Conservation (phyloP, 805 yeast species). For the Saturnispora dispora region DNA sequence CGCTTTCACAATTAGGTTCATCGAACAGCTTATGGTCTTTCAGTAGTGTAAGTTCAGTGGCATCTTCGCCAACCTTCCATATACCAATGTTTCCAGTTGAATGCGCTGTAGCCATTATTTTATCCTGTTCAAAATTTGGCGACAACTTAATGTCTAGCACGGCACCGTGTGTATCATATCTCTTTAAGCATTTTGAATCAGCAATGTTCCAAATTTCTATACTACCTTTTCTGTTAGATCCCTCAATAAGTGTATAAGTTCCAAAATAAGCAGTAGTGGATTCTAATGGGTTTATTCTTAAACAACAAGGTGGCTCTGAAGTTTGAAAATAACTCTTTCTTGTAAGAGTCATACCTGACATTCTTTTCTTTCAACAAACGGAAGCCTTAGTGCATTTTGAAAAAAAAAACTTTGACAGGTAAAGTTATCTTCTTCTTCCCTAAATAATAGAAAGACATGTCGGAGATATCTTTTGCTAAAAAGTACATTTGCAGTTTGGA, state of each 20-base stretch:
- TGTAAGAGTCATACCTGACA: slow-evolving; percentile 5
- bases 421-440: not conserved
- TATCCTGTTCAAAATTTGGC: slow-evolving; percentile 30
- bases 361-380: not conserved
- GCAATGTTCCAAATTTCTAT: slow-evolving; percentile 31
- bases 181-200: slow-evolving; percentile 2
- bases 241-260: slow-evolving; percentile 64
- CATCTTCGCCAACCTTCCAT: slow-evolving; percentile 41
- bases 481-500: slow-evolving; percentile 43
- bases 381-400: not conserved
- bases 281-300: slow-evolving; percentile 49
- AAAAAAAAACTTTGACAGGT: not conserved
- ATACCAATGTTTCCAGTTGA: slow-evolving; percentile 66
- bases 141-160: slow-evolving; percentile 68
- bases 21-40: slow-evolving; percentile 40
- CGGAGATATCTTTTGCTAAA: slow-evolving; percentile 20
- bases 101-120: slow-evolving; percentile 53
- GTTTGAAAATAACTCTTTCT: slow-evolving; percentile 33
- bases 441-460: not conserved
- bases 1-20: slow-evolving; percentile 19
- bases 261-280: slow-evolving; percentile 51
- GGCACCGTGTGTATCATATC: slow-evolving; percentile 44
- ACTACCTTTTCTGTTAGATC: slow-evolving; percentile 57
- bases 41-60: slow-evolving; percentile 16
- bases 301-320: slow-evolving; percentile 74